Conservation (phyloP, 2,329 filamentous ascomycete genomes). For the Aspergillus texensis region DNA sequence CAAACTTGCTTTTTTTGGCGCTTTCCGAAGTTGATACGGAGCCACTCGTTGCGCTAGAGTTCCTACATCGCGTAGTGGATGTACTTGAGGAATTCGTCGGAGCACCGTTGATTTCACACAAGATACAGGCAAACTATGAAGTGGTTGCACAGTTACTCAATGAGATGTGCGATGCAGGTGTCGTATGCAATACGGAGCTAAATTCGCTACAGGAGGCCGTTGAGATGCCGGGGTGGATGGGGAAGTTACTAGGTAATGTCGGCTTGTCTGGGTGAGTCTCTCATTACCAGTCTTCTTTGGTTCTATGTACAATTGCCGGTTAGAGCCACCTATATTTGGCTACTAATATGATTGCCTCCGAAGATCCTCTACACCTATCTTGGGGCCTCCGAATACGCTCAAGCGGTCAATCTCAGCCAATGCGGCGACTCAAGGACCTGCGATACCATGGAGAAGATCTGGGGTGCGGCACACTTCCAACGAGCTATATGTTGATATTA, state of each 20-base stretch:
- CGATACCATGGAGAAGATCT: constrained; percentile 84
- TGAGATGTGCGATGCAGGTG: constrained; percentile 94
- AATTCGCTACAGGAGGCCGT: constrained; percentile 91
- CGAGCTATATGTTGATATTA: constrained; percentile 93
- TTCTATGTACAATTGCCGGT: neutral
- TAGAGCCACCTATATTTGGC: neutral
- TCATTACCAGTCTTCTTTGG: no score
- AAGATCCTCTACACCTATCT: constrained; percentile 44
- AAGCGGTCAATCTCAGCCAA: constrained; percentile 43
- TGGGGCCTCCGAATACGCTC: constrained; percentile 42
- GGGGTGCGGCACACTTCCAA: constrained; percentile 97
- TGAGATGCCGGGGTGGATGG: constrained; percentile 87
- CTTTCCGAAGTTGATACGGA: constrained; percentile 86
- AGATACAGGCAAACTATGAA: constrained; percentile 89
- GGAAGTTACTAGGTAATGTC: constrained; percentile 84
- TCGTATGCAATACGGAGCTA: constrained; percentile 86
- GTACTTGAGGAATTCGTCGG: constrained; percentile 93
- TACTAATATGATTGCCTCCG: neutral
- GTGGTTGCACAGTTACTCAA: constrained; percentile 88
- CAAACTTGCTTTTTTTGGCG: constrained; percentile 81
- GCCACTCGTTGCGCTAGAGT: constrained; percentile 87
- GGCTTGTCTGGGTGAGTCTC: constrained; percentile 70
- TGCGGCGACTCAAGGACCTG: constrained; percentile 44
- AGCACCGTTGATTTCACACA: constrained; percentile 78
- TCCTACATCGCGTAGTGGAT: constrained; percentile 90